Evolutionary conservation across 1,284 basidiomycete genomes (phyloP), one percentile per base, ranked within the genome.

Genomic region (Leccinum subrobustum): DNA sequence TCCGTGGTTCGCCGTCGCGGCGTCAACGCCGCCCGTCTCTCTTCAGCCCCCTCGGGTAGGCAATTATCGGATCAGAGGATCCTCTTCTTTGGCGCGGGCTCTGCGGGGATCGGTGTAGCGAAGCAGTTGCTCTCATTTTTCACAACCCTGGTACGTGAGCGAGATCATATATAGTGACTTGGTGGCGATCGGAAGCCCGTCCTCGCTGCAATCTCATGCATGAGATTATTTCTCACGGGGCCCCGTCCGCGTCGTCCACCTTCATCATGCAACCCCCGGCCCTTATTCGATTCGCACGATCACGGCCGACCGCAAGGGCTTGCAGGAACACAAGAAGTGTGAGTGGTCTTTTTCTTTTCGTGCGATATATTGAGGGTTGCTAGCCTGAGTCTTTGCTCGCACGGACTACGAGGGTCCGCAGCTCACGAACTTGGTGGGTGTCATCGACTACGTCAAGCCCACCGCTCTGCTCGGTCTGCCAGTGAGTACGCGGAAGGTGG

Each of bases 21-120:
- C 81, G 20, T 91, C 63, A 90, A 90, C 62, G 91, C 92, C 11
- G 91, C 92, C 3, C 81, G 83, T 61, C 78, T 89, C 31, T 80
- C 86, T 5, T 83, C 83, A 53, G 78, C 79, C 27, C 86, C 87
- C 29, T 86, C 88, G 44, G 85, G 84, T 2, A 79, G 76, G 47
- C 78, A 83, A 1, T 75, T 91, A 56, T 76, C 81, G 42, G 91
- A 94, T 60, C 92, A 94, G 64, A 84, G 81, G 59, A 87, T 94
- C 60, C 79, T 94, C 47, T 93, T 93, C 82, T 87, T 92, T 52
- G 90, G 90, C 12, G 88, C 89, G 6, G 89, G 89, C 4, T 89
- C 87, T 9, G 86, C 87, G 1, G 89, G 89, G n/a, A 85, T 90
- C 50, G 91, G 92, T 65, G 91, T 93, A 29, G 91, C 88, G 35